Conservation (phyloP, 2,329 filamentous ascomycete species). For the Chaetomium olivaceum region DNA sequence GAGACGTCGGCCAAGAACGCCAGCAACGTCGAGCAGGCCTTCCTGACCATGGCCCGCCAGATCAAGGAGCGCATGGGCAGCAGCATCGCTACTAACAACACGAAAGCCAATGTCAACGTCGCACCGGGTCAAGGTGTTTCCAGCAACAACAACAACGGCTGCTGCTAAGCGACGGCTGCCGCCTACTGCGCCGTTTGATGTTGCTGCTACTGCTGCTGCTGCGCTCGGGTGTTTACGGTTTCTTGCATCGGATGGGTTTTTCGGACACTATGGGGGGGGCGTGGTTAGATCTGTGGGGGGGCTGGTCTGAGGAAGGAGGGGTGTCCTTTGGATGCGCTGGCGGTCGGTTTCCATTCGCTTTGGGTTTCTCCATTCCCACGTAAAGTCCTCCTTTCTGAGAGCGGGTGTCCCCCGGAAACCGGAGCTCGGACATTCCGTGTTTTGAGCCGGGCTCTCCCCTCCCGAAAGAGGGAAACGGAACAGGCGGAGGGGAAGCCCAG, state of each 20-base stretch:
- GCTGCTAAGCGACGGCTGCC: slow-evolving; percentile 36
- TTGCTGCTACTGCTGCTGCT: slow-evolving; percentile 24
- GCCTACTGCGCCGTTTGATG: slow-evolving; percentile 12
- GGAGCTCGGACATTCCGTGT: background rate
- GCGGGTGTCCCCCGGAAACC: background rate
- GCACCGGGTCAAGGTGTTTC: slow-evolving; percentile 93
- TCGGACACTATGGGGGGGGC: slow-evolving; percentile 26
- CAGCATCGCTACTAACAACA: slow-evolving; percentile 91
- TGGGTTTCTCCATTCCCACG: slow-evolving; percentile 1
- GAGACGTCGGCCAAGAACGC: slow-evolving; percentile 99
- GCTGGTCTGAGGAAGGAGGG: slow-evolving; percentile 10
- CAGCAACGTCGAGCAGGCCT: slow-evolving; percentile 98
- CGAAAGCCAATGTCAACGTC: slow-evolving; percentile 97
- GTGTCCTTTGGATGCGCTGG: slow-evolving; percentile 17
- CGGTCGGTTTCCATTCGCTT: slow-evolving; percentile 5
- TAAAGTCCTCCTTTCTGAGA: background rate
- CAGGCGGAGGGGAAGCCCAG: background rate
- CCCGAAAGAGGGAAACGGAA: background rate
- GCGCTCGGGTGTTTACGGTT: slow-evolving; percentile 33
- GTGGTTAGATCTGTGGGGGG: slow-evolving; percentile 29
- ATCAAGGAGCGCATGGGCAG: slow-evolving; percentile 99
- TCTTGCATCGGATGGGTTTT: slow-evolving; percentile 33
- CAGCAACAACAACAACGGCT: slow-evolving; percentile 39
- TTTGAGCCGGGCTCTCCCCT: background rate
- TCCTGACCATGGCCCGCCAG: slow-evolving; percentile 99